A percentile compares a stretch with the other conserved stretches of the same genome.
Conservation (phyloP, 495 filamentous ascomycete genomes). For the Penicillium desertorum region DNA sequence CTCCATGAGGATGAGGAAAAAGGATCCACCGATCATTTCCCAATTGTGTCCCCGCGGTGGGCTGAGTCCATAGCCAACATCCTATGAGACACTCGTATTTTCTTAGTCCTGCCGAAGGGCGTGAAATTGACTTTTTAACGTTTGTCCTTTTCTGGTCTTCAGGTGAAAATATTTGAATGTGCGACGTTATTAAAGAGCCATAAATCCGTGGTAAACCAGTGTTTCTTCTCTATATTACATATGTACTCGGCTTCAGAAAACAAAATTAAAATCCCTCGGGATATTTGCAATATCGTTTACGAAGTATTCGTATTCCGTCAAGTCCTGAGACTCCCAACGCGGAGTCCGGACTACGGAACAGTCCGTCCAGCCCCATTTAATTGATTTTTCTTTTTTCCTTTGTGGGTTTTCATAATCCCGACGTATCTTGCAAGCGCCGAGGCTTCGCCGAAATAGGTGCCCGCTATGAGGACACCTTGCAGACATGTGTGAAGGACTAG, state of each 20-base stretch:
- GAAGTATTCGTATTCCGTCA: background rate
- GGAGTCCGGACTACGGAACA: too few species aligned
- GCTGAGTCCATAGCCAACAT: constrained; percentile 27
- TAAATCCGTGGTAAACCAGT: too few species aligned
- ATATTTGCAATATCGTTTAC: background rate
- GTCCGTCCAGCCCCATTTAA: background rate
- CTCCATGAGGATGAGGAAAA: constrained; percentile 1
- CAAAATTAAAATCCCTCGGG: background rate
- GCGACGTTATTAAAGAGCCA: too few species aligned
- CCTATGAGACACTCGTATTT: constrained; percentile 19
- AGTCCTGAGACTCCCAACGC: background rate
- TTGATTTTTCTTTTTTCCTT: background rate
- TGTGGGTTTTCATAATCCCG: background rate
- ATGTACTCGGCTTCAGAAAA: background rate
- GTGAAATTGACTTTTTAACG: constrained; percentile 34
- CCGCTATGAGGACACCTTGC: background rate
- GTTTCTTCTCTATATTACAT: too few species aligned
- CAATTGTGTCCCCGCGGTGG: constrained; percentile 35
- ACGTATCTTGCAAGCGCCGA: background rate
- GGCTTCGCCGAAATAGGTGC: background rate
- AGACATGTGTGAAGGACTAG: background rate
- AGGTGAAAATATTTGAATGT: too few species aligned
- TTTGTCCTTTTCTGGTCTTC: too few species aligned
- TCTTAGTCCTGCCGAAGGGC: constrained; percentile 39
- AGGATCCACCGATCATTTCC: constrained; percentile 37